Base-by-base conservation (phyloP, 768 basidiomycete species). In the Wakefieldia striispora region DNA sequence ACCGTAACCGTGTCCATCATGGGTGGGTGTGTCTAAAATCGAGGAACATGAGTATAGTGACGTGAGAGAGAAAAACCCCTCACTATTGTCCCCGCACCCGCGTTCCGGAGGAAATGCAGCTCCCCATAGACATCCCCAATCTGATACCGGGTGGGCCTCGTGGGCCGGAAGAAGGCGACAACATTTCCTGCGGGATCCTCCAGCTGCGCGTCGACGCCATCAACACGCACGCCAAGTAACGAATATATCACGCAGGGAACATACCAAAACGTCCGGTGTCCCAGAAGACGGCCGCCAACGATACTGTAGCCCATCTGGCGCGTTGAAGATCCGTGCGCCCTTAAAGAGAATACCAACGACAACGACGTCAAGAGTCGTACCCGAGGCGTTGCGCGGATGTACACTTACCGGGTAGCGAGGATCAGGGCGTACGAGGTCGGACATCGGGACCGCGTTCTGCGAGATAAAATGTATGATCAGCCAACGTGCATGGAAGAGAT, bases 1-100 rank as follows among this genome's bases (percentile, higher is more conserved):
- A 92, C 82, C 23, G 85, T 86, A 53, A 92, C 88, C 39, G 81
- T 83, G 74, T 92, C 88, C 90, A 92, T 92, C 69, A 92, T 84
- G 57, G 90, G 90, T 44, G 88, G 89, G 64, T 90, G 89, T 76
- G 82, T 87, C 88, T 90, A 63, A 45, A 50, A 43, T 44, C 54
- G 55, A 43, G 43, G 27, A 53, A 57, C 51, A 58, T 68, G 47
- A 70, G 59, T 26, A 50, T 39, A 9, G 40, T 54, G 63, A 57
- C 52, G 45, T 43, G 45, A 55, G 61, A 61, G 33, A 43, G 45
- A 36, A 33, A 33, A 33, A 33, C 2, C 31, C 50, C 56, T 70
- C 72, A 91, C 90, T 71, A 92, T 87, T 49, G 88, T 88, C 40
- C 89, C 88, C 60, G 82, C 79, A 40, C 91, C 90, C 48, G 86